Base-by-base conservation (phyloP, 441 rosid genomes). In the Kokia cookei region DNA sequence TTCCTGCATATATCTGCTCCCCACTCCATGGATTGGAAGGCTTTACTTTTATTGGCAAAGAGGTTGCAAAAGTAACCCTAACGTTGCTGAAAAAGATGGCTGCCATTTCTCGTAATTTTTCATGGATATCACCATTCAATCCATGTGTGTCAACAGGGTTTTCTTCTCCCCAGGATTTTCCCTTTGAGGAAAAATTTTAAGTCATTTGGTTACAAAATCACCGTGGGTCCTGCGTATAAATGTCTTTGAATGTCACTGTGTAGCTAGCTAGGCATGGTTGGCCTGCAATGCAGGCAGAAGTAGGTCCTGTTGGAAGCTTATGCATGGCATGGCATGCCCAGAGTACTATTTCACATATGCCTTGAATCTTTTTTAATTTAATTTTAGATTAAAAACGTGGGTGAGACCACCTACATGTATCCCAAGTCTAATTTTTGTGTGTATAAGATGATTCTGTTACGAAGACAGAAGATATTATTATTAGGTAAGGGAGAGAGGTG, bases 71-170 rank as follows among this genome's bases (percentile, higher is more conserved):
- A 22, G 66, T 45, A 57, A 71, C 78, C 69, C 76, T 54, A 73
- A 69, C 37, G 51, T 78, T 80, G 75, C 76, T 80, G 79, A 80
- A 75, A 75, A 82, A 65, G 79, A 73, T 61, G 76, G 69, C 78
- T 58, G 79, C 67, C 78, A 66, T 72, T 60, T 78, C 76, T 64
- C 75, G 43, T 50, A 50, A 64, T 48, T 14, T 24, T 57, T 77
- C 79, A 40, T 71, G 15, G 75, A 72, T 72, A 79, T 81, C 83
- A 72, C 84, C 75, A 76, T 76, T 80, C 11, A 48, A 8, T 13
- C 58, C 78, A 12, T 27, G n/a, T 48, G 53, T 11, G 53, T 48
- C n/a, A 13, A 14, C 14, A 48, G 53, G 17, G 7, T 48, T 48
- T 13, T 40, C 43, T 40, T 40, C 43, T 40, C 43, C 43, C 43